A percentile compares a stretch with the other conserved stretches of the same genome.
Evolutionary conservation across 169 alveolate genomes (phyloP).

Genomic region (Theileria orientalis): DNA sequence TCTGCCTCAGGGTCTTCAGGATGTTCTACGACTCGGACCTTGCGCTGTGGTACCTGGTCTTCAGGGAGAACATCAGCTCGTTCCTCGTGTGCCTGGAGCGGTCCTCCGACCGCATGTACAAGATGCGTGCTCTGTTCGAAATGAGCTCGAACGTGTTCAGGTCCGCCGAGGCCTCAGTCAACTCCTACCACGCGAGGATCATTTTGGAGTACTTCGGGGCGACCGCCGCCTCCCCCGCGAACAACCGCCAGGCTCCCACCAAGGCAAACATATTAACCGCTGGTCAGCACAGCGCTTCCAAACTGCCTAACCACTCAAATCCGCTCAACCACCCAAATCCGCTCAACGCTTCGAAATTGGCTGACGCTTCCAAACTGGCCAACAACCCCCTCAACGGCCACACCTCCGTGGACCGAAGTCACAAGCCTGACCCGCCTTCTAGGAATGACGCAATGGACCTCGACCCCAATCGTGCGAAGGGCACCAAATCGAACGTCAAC

Average conservation of each 20-base stretch:
- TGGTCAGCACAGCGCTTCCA: too few relatives aligned
- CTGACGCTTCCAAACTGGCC: not conserved
- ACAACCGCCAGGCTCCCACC: too few relatives aligned
- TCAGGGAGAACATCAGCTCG: constrained; percentile 36
- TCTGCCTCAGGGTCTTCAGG: constrained; percentile 48
- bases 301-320: too few relatives aligned
- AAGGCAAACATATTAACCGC: too few relatives aligned
- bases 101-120: constrained; percentile 33
- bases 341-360: not conserved
- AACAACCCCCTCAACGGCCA: too few relatives aligned
- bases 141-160: constrained; percentile 37
- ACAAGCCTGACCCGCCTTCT: not conserved
- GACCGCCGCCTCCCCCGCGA: too few relatives aligned
- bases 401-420: too few relatives aligned
- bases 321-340: too few relatives aligned
- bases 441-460: not conserved
- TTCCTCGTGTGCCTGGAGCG: constrained; percentile 21
- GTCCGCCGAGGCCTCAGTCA: constrained; percentile 37
- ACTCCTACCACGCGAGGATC: constrained; percentile 26
- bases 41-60: constrained; percentile 61
- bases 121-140: constrained; percentile 38
- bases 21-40: constrained; percentile 64
- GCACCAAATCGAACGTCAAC: not conserved
- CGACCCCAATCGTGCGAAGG: not conserved
- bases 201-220: constrained; percentile 6